Base-by-base conservation (phyloP, 2,329 filamentous ascomycete genomes). In the Colletotrichum tanaceti region DNA sequence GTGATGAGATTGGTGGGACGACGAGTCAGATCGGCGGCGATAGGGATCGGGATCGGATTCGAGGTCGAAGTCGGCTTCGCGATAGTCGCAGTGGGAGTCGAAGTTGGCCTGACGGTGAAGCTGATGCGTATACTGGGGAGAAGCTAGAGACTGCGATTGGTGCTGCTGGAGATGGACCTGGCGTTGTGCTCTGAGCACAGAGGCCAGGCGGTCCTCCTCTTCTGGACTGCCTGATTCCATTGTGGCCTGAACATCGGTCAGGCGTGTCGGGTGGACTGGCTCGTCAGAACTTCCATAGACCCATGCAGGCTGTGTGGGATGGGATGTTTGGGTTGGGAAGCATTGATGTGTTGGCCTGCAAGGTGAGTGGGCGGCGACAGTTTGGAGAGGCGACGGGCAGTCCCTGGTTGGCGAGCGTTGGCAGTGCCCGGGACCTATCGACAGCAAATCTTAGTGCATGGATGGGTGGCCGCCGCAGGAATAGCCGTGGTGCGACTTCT, bases 211-310 rank as follows among this genome's bases (percentile, higher is more conserved):
- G 75, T 79, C 79, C 76, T 81, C 79, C 76, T 82, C 79, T 76
- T 83, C 78, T 79, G 77, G 79, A 76, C 78, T 79, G 77, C 77
- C 79, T 75, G 77, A 77, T 79, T 85, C 83, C 84, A 86, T 86
- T 78, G 79, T 83, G 77, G 78, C 78, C 77, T 78, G 77, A 77
- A 78, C 81, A 82, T 82, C 77, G 75, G 80, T 81, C 79, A 79
- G 79, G 79, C 78, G 77, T 74, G 75, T 77, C 75, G 77, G 78
- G 76, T 75, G 75, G 77, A 79, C 76, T 78, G 79, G 79, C 78
- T 77, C 77, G 79, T 79, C 75, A 77, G 77, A 76, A 77, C 75
- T 70, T 76, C 77, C 77, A 78, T 72, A 79, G 76, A 79, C 77
- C 79, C 80, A 82, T 80, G 81, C 79, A 82, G 76, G 76, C 72